Evolutionary conservation across 2,329 filamentous ascomycete species (phyloP).

Genomic region (Emericellopsis cladophorae): DNA sequence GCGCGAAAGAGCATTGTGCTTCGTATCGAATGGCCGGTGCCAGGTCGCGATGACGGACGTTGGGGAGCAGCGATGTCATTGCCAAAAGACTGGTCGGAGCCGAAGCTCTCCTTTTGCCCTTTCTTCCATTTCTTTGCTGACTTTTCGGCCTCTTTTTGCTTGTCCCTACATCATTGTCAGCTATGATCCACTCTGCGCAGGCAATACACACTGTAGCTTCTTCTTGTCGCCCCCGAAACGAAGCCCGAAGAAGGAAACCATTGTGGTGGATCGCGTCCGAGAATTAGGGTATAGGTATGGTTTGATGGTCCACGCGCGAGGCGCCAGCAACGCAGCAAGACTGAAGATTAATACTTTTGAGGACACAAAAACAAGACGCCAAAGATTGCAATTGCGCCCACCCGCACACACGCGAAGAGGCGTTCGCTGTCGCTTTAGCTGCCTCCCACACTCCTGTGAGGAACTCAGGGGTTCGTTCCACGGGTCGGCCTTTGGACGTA

Average conservation of each 20-base stretch:
- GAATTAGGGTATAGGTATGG: too few relatives aligned
- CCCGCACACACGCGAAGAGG: too few relatives aligned
- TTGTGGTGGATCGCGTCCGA: slow-evolving; percentile 10
- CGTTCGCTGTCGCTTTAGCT: too few relatives aligned
- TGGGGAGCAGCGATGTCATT: slow-evolving; percentile 21
- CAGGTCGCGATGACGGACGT: slow-evolving; percentile 21
- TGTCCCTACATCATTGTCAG: slow-evolving; percentile 5
- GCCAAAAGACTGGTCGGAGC: slow-evolving; percentile 22
- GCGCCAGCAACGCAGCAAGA: neutral
- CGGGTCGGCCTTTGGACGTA: neutral
- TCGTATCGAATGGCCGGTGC: slow-evolving; percentile 23
- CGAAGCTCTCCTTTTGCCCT: slow-evolving; percentile 18
- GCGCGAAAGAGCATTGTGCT: slow-evolving; percentile 14
- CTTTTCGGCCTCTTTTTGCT: slow-evolving; percentile 9
- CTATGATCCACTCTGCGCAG: slow-evolving; percentile 1
- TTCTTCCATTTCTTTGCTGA: slow-evolving; percentile 14
- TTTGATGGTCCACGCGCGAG: too few relatives aligned
- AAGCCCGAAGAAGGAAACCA: slow-evolving; percentile 49
- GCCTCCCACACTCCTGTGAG: too few relatives aligned
- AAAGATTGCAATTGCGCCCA: too few relatives aligned
- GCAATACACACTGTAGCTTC: slow-evolving; percentile 30
- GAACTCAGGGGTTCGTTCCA: too few relatives aligned
- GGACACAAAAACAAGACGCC: too few relatives aligned
- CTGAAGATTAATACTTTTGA: neutral
- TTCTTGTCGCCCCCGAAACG: slow-evolving; percentile 44